Percentiles rank a stretch among this genome's conserved stretches.
phyloP scores from a whole-genome alignment of 140 eudicot species.

The Oenanthe javanica region DNA sequence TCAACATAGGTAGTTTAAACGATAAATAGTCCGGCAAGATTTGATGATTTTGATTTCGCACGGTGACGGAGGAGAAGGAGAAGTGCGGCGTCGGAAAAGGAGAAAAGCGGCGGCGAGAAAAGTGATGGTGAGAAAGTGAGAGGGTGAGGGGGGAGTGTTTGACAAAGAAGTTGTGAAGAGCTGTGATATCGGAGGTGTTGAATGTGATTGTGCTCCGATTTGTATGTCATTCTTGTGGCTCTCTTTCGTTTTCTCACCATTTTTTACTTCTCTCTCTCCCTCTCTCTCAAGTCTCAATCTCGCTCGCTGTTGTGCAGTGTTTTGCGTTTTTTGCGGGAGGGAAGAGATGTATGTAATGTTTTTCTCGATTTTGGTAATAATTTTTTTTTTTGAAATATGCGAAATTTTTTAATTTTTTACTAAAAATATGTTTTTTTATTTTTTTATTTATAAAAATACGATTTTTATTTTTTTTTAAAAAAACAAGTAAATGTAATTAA shows the following conservation, averaged over 20 bases:
- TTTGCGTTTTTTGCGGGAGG: background rate
- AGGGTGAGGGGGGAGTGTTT: conserved; percentile 17
- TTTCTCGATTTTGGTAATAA: too few relatives aligned
- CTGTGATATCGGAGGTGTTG: conserved; percentile 44
- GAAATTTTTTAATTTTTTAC: too few relatives aligned
- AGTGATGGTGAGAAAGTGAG: conserved; percentile 15
- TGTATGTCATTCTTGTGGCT: conserved; percentile 38
- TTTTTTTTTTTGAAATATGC: too few relatives aligned
- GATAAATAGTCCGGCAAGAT: too few relatives aligned
- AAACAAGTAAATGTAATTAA: too few relatives aligned
- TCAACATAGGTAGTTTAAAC: too few relatives aligned
- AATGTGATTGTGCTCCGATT: conserved; percentile 21
- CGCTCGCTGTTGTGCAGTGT: background rate
- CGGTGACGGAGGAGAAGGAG: background rate
- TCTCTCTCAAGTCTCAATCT: background rate
- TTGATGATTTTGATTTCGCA: too few relatives aligned
- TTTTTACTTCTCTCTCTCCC: background rate
- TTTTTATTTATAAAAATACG: too few relatives aligned
- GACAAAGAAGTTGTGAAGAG: conserved; percentile 29
- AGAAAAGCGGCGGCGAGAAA: background rate
- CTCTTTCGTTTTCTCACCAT: background rate
- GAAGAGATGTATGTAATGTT: background rate
- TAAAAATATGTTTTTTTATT: too few relatives aligned
- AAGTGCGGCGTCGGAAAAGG: conserved; percentile 5
- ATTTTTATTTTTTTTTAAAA: too few relatives aligned